These are phyloP conservation scores for Paramecium tetraurelia DNA, from an alignment of 73 alveolate genomes.

Conservation along the genomic window DNA sequence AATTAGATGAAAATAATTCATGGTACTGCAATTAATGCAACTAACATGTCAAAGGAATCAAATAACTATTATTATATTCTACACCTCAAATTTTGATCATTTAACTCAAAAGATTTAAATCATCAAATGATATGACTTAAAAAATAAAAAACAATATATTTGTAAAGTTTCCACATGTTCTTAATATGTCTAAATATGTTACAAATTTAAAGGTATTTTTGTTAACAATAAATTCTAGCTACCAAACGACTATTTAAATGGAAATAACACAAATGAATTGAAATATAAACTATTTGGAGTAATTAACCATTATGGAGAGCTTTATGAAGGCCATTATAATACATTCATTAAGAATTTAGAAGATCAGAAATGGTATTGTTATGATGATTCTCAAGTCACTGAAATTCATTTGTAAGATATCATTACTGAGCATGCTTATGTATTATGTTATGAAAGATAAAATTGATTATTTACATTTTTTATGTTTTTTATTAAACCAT, in stretches of 20 bases:
- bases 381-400: slow-evolving; percentile 72
- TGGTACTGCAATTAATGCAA: slow-evolving; percentile 33
- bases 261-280: background rate
- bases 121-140: background rate
- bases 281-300: slow-evolving; percentile 83
- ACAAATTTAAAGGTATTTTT: background rate
- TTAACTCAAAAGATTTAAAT: slow-evolving; percentile 10
- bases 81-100: slow-evolving; percentile 9
- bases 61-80: slow-evolving; percentile 17
- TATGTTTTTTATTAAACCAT: background rate
- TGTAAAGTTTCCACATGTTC: background rate
- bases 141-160: background rate
- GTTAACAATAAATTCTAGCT: background rate
- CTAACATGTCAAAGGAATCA: slow-evolving; percentile 15
- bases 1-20: slow-evolving; percentile 34
- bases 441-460: background rate
- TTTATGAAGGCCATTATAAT: slow-evolving; percentile 85
- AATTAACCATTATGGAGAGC: slow-evolving; percentile 82
- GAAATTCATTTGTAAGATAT: background rate
- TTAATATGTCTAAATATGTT: slow-evolving; percentile 8
- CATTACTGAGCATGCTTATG: background rate
- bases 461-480: background rate
- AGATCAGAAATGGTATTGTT: slow-evolving; percentile 79
- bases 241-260: slow-evolving; percentile 1
- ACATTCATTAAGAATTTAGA: slow-evolving; percentile 64